phyloP scores from a whole-genome alignment of 352 stramenopile genomes.

The Globisporangium radiosum region DNA sequence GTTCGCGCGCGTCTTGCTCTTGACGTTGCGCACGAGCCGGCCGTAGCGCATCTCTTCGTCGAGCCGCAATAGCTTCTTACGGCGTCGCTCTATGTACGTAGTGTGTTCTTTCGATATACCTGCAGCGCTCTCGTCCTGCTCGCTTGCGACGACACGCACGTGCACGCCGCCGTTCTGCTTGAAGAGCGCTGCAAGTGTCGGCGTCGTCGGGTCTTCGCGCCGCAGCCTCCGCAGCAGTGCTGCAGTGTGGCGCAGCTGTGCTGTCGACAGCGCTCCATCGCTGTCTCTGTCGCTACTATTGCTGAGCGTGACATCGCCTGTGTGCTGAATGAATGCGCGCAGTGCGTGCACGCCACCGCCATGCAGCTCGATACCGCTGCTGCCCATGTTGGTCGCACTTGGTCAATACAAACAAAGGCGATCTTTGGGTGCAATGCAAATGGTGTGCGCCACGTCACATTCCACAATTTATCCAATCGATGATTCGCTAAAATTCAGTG shows the following conservation, averaged over 20 bases:
- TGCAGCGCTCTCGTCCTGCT: background rate
- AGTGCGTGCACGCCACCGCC: conserved; percentile 24
- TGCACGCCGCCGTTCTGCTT: conserved; percentile 2
- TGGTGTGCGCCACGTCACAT: background rate
- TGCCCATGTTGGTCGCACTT: background rate
- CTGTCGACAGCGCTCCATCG: background rate
- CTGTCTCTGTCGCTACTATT: background rate
- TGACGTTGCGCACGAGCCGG: conserved; percentile 67
- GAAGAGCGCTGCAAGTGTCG: conserved; percentile 9
- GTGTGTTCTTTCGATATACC: conserved; percentile 5
- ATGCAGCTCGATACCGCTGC: conserved; percentile 15
- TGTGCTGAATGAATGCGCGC: conserved; percentile 13
- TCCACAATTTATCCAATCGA: no score
- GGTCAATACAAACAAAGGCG: no score
- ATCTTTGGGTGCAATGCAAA: background rate
- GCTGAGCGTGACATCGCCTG: background rate
- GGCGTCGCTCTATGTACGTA: conserved; percentile 41
- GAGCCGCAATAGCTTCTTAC: conserved; percentile 57
- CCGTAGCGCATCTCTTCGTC: conserved; percentile 80
- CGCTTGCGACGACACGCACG: background rate
- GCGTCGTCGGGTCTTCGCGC: conserved; percentile 1
- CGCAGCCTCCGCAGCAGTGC: conserved; percentile 6
- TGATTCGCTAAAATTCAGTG: background rate
- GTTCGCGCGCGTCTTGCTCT: conserved; percentile 28
- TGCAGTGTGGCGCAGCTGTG: conserved; percentile 7